Evolutionary conservation across 129 eudicot species (phyloP).

Genomic region (Ambrosia trifida): DNA sequence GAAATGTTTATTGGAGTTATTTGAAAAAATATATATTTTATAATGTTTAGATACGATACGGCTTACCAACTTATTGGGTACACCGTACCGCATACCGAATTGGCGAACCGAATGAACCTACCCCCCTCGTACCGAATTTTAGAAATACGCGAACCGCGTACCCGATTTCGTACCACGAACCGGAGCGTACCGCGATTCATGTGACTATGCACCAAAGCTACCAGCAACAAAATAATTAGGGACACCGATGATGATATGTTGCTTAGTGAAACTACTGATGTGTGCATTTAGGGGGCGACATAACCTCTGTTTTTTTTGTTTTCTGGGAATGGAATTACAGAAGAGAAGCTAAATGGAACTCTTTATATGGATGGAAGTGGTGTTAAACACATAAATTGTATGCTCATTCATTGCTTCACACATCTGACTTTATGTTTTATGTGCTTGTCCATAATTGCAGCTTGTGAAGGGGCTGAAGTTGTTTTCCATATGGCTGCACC

Average conservation of each 20-base stretch:
- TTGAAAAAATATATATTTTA: too few relatives aligned
- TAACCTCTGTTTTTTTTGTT: background rate
- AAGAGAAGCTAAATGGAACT: background rate
- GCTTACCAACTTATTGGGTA: too few relatives aligned
- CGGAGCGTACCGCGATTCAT: too few relatives aligned
- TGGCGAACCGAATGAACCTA: too few relatives aligned
- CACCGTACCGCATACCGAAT: too few relatives aligned
- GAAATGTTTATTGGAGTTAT: too few relatives aligned
- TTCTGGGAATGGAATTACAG: background rate
- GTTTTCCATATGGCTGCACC: conserved; percentile 99
- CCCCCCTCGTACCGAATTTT: too few relatives aligned
- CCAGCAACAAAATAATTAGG: background rate
- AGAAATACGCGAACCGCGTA: too few relatives aligned
- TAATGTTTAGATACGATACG: too few relatives aligned
- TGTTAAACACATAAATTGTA: too few relatives aligned
- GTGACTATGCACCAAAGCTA: conserved; percentile 9
- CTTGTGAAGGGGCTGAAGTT: conserved; percentile 87
- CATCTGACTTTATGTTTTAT: conserved; percentile 11
- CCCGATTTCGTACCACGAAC: too few relatives aligned
- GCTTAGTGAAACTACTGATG: too few relatives aligned
- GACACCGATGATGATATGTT: background rate
- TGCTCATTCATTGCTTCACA: conserved; percentile 23
- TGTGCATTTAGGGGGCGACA: background rate
- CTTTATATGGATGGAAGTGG: background rate
- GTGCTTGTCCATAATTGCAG: conserved; percentile 43